Base-by-base conservation (phyloP, 352 stramenopile genomes). In the Phytophthora aleatoria region DNA sequence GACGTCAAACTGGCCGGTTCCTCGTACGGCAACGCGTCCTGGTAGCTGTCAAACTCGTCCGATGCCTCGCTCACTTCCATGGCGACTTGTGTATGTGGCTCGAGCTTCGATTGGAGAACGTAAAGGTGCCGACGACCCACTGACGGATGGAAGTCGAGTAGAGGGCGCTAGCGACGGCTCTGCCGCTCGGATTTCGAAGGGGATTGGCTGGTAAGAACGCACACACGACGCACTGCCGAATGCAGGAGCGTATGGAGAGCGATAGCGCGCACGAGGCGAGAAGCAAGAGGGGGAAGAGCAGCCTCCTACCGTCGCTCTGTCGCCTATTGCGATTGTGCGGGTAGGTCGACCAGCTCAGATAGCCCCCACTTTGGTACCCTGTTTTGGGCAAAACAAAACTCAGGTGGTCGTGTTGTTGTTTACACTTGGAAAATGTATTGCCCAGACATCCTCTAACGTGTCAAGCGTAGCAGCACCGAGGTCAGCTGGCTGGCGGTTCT, bases 1-100 rank as follows among this genome's bases (percentile, higher is more conserved):
- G 74, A 79, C 52, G 73, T 74, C 10, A 70, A 45, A 56, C 72
- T 80, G 35, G 57, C 43, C 1, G 72, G 52, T 15, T 70, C 67
- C 27, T 78, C 63, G 9, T 73, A 71, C 35, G 61, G 62, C 12
- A 77, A 26, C 27, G 57, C 24, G 28, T 74, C 61, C 52, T 76
- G 50, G 38, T 45, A 76, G 56, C 54, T 52, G 41, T 66, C 54
- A 7, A 75, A 67, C 49, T 75, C 61, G 35, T 78, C 60, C 2
- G 53, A 58, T 20, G 60, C 45, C 11, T 65, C 51, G 13, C 13
- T 63, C 41, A 53, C 13, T 11, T 76, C 63, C 61, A 81, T 81
- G 38, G 36, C 48, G 15, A 31, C 50, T 58, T 48, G 26, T 43
- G 10, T 60, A 5, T 61, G 42, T 50, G 50, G 30, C 15, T 53